Base-by-base conservation (phyloP, 768 basidiomycete species). In the Dentipellis sp. region DNA sequence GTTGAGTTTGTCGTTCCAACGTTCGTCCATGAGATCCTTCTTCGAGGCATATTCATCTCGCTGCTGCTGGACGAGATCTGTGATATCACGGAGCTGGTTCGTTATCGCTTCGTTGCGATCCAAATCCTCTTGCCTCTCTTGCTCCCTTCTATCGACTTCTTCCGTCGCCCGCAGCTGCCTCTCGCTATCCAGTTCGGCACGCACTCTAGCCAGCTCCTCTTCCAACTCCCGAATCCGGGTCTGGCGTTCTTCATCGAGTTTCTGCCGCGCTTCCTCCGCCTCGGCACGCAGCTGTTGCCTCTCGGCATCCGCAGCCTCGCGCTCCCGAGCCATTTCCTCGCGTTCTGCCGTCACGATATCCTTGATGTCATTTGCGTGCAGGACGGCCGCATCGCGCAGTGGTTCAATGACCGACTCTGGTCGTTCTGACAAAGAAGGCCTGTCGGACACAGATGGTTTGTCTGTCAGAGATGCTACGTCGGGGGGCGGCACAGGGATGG, bases 11-110 rank as follows among this genome's bases (percentile, higher is more conserved):
- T 82, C 81, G 8, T 72, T 73, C 75, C 79, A 88, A 36, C 83
- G 78, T 40, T 79, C 71, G 14, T 91, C 85, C 71, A 77, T 75
- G 16, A 78, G 56, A 11, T 76, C 74, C 56, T 75, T 83, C 72
- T 90, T 87, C 61, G 75, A 71, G 34, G 80, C 78, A 37, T 78
- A 76, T 50, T 78, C 74, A 36, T 82, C 78, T 1, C 79, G 74
- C 55, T 88, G 84, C 56, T 84, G 82, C 55, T 86, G 81, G 12
- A 91, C 73, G 53, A 89, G 66, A 59, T 85, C 84, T 1, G 89
- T 84, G 59, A 93, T 79, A 57, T 91, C 88, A 4, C 66, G 71
- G 12, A 93, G 68, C 60, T 90, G 88, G 39, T 67, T 72, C 36
- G 80, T 75, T 45, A 88, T 66, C 8, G 70, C 75, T 12, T 85